These are phyloP conservation scores for Agaricus blazei DNA, from an alignment of 768 basidiomycete species.

Conservation along the genomic window DNA sequence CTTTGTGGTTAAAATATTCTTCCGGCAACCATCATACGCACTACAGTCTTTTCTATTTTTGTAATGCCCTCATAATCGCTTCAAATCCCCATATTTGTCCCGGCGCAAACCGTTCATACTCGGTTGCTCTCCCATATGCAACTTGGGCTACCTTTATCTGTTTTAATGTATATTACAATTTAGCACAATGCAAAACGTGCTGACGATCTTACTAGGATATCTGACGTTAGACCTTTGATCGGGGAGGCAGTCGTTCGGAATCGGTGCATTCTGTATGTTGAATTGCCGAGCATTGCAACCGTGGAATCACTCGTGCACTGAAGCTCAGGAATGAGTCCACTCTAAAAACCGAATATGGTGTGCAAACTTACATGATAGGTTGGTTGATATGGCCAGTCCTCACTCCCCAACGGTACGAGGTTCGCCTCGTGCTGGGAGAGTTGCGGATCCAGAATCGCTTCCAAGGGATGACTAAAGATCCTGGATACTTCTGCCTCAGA, in stretches of 20 bases:
- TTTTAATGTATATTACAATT: background rate
- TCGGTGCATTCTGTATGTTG: constrained; percentile 76
- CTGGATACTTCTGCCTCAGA: constrained; percentile 65
- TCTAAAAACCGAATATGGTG: background rate
- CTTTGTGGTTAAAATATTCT: too few species aligned
- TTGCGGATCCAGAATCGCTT: constrained; percentile 62
- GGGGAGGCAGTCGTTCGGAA: constrained; percentile 76
- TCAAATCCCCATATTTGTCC: constrained; percentile 10
- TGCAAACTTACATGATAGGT: constrained; percentile 58
- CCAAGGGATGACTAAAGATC: constrained; percentile 79
- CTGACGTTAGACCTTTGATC: constrained; percentile 79
- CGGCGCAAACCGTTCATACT: constrained; percentile 13
- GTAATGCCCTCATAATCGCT: background rate
- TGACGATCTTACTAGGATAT: constrained; percentile 61
- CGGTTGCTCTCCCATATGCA: constrained; percentile 10
- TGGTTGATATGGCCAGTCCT: constrained; percentile 77
- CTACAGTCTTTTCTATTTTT: background rate
- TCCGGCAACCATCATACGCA: background rate
- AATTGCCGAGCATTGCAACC: constrained; percentile 41
- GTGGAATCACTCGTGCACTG: constrained; percentile 50
- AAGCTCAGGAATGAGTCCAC: background rate
- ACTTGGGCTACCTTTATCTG: constrained; percentile 62
- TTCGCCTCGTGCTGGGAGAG: constrained; percentile 35
- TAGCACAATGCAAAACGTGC: background rate
- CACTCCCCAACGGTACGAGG: constrained; percentile 54